Conservation (phyloP, 2,329 filamentous ascomycete genomes). For the Penicillium sumatraense region DNA sequence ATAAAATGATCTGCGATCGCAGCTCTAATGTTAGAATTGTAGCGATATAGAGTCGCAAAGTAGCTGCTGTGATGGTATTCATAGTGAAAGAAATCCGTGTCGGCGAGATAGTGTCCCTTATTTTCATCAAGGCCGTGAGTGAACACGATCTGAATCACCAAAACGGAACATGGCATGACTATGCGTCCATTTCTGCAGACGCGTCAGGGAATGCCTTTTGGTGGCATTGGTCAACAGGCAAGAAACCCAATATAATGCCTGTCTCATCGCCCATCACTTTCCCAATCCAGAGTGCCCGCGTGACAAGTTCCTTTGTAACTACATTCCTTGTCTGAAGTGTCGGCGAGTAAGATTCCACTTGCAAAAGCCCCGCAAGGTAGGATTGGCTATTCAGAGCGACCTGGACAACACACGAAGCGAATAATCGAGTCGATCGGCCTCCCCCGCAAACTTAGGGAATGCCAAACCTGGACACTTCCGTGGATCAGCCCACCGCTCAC, state of each 20-base stretch:
- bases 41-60: background rate
- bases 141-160: background rate
- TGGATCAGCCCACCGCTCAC: conserved; percentile 3
- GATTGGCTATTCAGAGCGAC: background rate
- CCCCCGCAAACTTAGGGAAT: conserved; percentile 9
- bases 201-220: background rate
- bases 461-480: conserved; percentile 1
- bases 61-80: background rate
- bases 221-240: background rate
- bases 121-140: background rate
- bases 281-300: background rate
- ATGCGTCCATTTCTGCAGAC: background rate
- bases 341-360: background rate
- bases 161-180: background rate
- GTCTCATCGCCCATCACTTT: background rate
- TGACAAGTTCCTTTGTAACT: background rate
- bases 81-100: background rate
- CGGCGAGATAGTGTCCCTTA: background rate
- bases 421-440: background rate
- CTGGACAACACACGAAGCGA: background rate
- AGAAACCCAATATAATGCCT: background rate
- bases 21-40: background rate
- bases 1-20: background rate
- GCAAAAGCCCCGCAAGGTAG: background rate
- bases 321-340: background rate